Conservation (phyloP, 257 asterid genomes). For the Plantago major region DNA sequence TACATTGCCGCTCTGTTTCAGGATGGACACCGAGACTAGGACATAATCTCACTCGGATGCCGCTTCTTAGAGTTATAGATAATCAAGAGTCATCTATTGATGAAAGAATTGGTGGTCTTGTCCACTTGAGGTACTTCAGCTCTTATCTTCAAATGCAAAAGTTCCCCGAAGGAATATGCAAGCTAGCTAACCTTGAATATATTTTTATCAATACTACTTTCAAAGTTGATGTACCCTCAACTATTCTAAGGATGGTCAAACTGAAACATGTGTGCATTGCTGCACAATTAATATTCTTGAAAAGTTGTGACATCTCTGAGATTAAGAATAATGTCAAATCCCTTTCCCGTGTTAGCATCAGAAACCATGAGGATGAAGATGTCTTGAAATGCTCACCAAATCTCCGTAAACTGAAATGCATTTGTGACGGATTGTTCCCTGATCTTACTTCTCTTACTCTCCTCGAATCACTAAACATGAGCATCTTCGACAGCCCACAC, state of each 20-base stretch:
- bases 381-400: conserved; percentile 12
- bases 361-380: background rate
- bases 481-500: background rate
- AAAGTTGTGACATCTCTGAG: background rate
- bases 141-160: background rate
- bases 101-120: background rate
- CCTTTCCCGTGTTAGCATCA: background rate
- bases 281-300: background rate
- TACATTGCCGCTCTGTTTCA: conserved; percentile 4
- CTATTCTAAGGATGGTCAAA: conserved; percentile 6
- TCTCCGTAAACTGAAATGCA: conserved; percentile 9
- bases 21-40: background rate
- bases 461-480: conserved; percentile 17
- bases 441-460: background rate
- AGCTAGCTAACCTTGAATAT: conserved; percentile 14
- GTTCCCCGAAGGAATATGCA: background rate
- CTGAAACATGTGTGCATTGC: conserved; percentile 15
- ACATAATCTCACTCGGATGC: background rate
- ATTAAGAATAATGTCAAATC: background rate
- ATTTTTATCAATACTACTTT: background rate
- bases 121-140: conserved; percentile 15
- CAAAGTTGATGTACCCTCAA: background rate
- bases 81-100: background rate
- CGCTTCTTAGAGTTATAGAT: background rate
- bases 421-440: background rate